Percentiles rank a stretch among this genome's conserved stretches.
phyloP scores from a whole-genome alignment of 352 stramenopile genomes.

The Phytopythium sindhum region DNA sequence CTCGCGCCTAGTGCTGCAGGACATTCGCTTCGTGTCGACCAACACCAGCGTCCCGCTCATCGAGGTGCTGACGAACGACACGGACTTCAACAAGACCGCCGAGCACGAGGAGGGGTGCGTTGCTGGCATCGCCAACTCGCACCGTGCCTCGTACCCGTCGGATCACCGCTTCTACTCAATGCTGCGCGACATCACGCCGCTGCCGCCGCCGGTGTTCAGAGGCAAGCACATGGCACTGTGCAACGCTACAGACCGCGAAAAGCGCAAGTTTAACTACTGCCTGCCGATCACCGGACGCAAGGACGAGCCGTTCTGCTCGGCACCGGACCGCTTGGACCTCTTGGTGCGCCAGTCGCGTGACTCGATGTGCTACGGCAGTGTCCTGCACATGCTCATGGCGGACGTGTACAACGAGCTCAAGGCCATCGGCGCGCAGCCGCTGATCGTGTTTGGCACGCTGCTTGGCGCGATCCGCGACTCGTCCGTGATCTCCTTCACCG shows the following conservation, averaged over 20 bases:
- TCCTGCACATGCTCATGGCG: conserved; percentile 50
- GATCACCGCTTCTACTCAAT: conserved; percentile 14
- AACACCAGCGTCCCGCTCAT: not conserved
- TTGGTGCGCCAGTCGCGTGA: conserved; percentile 21
- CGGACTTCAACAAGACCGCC: not conserved
- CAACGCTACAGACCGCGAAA: conserved; percentile 8
- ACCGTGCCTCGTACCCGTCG: conserved; percentile 6
- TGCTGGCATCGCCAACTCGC: conserved; percentile 8
- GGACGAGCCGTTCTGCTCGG: conserved; percentile 41
- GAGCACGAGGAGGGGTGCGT: conserved; percentile 6
- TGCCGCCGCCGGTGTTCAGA: conserved; percentile 19
- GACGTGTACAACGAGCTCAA: conserved; percentile 48
- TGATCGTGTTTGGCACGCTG: conserved; percentile 41
- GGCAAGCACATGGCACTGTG: conserved; percentile 15
- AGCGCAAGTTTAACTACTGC: conserved; percentile 26
- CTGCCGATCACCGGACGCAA: conserved; percentile 44
- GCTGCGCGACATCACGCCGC: conserved; percentile 8
- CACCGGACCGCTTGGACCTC: conserved; percentile 43
- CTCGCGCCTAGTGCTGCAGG: not conserved
- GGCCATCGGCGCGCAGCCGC: conserved; percentile 17
- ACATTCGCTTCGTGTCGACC: not conserved
- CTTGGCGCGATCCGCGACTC: conserved; percentile 45
- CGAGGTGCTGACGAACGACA: conserved; percentile 7
- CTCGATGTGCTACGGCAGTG: conserved; percentile 40
- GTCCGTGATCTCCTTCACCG: conserved; percentile 49